These are phyloP conservation scores for Allantophomopsis lycopodina DNA, from an alignment of 2,329 filamentous ascomycete genomes.

Conservation along the genomic window DNA sequence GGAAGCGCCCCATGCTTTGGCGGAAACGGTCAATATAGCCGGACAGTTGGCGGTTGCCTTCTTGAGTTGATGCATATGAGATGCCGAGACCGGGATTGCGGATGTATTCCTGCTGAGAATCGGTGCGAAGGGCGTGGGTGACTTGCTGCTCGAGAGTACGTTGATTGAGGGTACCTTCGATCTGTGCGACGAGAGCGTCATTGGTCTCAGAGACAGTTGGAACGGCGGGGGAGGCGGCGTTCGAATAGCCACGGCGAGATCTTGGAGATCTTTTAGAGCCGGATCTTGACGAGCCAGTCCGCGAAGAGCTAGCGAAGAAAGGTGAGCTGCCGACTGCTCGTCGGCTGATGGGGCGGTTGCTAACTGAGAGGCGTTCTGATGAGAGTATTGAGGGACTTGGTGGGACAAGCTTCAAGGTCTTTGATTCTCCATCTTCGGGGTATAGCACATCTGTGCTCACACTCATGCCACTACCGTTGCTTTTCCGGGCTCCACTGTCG, in stretches of 20 bases:
- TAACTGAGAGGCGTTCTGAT: conserved; percentile 1
- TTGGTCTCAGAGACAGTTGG: conserved; percentile 1
- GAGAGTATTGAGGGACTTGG: conserved; percentile 6
- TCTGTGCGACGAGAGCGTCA: not conserved
- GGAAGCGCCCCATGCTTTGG: conserved; percentile 4
- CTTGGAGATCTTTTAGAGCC: conserved; percentile 5
- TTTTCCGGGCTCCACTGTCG: conserved; percentile 5
- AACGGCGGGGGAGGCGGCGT: conserved; percentile 13
- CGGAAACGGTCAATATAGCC: conserved; percentile 9
- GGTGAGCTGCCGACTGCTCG: conserved; percentile 12
- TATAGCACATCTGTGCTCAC: conserved; percentile 8
- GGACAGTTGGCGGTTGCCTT: conserved; percentile 14
- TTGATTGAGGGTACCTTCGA: not conserved
- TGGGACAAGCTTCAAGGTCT: conserved; percentile 8
- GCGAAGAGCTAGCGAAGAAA: conserved; percentile 13
- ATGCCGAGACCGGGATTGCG: conserved; percentile 8
- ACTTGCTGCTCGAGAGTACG: conserved; percentile 2
- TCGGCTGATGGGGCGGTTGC: conserved; percentile 10
- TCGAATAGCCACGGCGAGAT: conserved; percentile 4
- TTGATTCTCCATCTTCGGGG: not conserved
- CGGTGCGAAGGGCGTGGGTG: not conserved
- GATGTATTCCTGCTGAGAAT: not conserved
- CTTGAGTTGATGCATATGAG: conserved; percentile 10
- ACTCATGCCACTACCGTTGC: conserved; percentile 8
- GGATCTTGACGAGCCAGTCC: conserved; percentile 5